These are phyloP conservation scores for Chrysoporthe austroafricana DNA, from an alignment of 2,329 filamentous ascomycete species.

Conservation along the genomic window DNA sequence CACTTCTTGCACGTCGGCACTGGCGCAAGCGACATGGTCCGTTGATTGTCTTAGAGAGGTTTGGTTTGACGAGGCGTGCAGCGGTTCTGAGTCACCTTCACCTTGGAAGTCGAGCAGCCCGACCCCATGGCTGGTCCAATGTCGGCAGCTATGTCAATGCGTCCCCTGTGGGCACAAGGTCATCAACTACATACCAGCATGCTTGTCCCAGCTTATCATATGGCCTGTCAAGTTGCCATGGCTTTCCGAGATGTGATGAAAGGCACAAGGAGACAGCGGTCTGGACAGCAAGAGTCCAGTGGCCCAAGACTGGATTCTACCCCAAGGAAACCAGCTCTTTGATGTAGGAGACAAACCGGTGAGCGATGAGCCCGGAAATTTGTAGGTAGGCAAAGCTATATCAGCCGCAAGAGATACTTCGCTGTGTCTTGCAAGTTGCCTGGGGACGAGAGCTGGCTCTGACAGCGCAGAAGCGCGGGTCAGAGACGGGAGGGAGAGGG, in stretches of 20 bases:
- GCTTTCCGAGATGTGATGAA: not conserved
- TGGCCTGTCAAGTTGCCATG: not conserved
- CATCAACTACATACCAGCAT: not conserved
- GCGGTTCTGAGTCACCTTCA: not conserved
- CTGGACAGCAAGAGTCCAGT: not conserved
- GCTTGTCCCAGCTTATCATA: not conserved
- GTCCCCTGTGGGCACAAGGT: too few relatives aligned
- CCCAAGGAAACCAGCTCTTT: too few relatives aligned
- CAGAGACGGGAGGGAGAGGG: not conserved
- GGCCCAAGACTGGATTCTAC: too few relatives aligned
- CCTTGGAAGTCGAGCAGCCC: not conserved
- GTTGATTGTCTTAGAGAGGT: not conserved
- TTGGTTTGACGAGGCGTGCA: not conserved
- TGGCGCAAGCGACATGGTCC: not conserved
- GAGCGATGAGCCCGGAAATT: too few relatives aligned
- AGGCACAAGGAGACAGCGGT: not conserved
- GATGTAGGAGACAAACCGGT: too few relatives aligned
- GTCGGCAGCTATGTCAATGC: not conserved
- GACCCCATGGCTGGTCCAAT: not conserved
- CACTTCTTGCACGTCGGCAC: not conserved
- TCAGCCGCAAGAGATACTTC: not conserved
- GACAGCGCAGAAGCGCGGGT: not conserved
- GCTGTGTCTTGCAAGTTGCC: not conserved
- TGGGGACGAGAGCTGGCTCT: not conserved
- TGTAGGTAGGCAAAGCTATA: not conserved